Conservation (phyloP, 1,284 basidiomycete species). For the Trametes polyzona region DNA sequence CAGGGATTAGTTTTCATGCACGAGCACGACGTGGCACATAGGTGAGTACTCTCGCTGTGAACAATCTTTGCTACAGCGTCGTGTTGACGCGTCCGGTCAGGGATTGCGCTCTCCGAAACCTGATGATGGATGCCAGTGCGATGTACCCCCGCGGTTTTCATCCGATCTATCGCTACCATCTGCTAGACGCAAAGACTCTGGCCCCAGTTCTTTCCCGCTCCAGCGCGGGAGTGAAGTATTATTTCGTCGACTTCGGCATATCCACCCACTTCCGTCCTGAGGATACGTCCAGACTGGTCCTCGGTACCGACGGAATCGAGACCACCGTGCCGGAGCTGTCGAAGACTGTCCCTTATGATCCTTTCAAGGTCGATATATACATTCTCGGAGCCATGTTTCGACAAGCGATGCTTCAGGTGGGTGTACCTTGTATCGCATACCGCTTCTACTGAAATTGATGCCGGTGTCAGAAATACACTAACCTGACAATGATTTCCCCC, state of each 20-base stretch:
- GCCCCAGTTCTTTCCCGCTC: constrained; percentile 11
- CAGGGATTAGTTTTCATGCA: neutral
- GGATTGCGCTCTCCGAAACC: neutral
- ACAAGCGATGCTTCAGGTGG: constrained; percentile 29
- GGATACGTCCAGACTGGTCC: constrained; percentile 7
- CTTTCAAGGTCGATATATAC: constrained; percentile 38
- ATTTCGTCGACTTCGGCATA: constrained; percentile 33
- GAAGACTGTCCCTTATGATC: constrained; percentile 32
- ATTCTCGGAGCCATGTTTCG: constrained; percentile 30
- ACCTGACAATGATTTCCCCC: constrained; percentile 9
- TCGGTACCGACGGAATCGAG: constrained; percentile 27
- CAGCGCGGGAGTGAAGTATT: constrained; percentile 23
- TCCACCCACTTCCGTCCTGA: constrained; percentile 17
- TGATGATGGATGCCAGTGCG: neutral
- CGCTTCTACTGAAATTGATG: neutral
- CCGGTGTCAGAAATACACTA: constrained; percentile 11
- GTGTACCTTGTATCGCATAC: neutral
- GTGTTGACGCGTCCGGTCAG: neutral
- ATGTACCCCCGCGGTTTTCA: neutral
- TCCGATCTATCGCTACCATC: no score
- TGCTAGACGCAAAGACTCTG: no score
- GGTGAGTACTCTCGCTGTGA: neutral
- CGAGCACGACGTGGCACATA: neutral
- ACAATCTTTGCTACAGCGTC: neutral
- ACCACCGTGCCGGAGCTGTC: constrained; percentile 34